Conservation (phyloP, 2,329 filamentous ascomycete genomes). For the Aspergillus sp. region DNA sequence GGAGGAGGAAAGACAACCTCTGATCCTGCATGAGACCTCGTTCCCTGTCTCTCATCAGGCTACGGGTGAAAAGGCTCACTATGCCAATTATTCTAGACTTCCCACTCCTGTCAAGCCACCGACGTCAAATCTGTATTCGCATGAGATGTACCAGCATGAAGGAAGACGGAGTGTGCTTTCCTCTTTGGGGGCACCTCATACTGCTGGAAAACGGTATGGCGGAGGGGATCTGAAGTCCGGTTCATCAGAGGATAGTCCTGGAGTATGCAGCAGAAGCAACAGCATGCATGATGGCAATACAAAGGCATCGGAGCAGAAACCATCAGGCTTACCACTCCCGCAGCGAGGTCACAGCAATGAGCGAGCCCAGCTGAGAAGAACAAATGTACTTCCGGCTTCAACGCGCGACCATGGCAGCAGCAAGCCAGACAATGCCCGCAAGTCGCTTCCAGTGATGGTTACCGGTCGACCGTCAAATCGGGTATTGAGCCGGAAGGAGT, state of each 20-base stretch:
- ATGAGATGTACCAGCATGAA: slow-evolving; percentile 18
- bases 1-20: not conserved
- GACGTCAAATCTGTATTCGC: slow-evolving; percentile 14
- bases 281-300: not conserved
- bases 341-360: not conserved
- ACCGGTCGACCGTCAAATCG: not conserved
- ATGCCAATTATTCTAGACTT: slow-evolving; percentile 12
- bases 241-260: not conserved
- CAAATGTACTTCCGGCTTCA: not conserved
- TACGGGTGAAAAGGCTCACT: not conserved
- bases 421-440: not conserved
- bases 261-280: not conserved
- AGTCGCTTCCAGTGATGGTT: not conserved
- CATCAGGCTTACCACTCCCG: not conserved
- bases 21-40: not conserved
- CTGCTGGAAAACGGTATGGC: not conserved
- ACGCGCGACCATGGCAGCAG: not conserved
- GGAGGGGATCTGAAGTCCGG: no score
- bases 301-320: not conserved
- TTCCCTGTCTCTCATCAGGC: slow-evolving; percentile 7
- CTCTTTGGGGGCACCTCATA: slow-evolving; percentile 9
- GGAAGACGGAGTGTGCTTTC: slow-evolving; percentile 19
- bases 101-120: slow-evolving; percentile 18
- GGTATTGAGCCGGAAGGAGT: not conserved
- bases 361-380: not conserved